Evolutionary conservation across 1,284 basidiomycete species (phyloP), one percentile per base, ranked within the genome.

Genomic region (Cutaneotrichosporon arboriforme): DNA sequence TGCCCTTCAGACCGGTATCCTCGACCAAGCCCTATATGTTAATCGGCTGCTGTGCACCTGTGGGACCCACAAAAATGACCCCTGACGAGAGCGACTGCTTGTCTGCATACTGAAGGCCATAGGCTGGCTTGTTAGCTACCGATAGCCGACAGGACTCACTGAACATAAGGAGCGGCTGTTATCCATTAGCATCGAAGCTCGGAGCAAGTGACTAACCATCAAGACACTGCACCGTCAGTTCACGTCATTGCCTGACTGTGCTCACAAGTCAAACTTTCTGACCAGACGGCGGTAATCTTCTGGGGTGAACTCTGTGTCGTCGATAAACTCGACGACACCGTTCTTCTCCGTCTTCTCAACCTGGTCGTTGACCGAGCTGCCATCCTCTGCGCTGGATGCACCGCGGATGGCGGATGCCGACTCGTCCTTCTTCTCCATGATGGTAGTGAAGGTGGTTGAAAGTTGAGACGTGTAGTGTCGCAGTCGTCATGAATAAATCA

Each of bases 51-150:
- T n/a, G n/a, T n/a, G n/a, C 18, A 20, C 38, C 18, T 8, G 12
- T 18, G 10, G 5, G 39, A 20, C 39, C 4, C 14, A 40, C 39
- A 26, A 61, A 58, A 22, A 61, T 45, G 40, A 64, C 64, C 23
- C 59, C 62, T 8, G 38, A 44, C 3, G 60, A 47, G 1, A 62
- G 41, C 10, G 52, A 55, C 13, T 45, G 49, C 43, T 62, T 62
- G 39, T 62, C 60, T 8, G 38, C 26, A 23, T 22, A 56, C 37
- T 56, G 54, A 1, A 52, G 14, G 26, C 50, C 50, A 39, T 51
- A 51, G 13, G 43, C 41, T 43, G 41, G 3, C 8, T 5, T 31
- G 41, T 43, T 8, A 43, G 22, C 22, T 14, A 15, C 23, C 8
- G 14, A 14, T 26, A 7, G 12, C 13, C 15, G 15, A 4, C 15